Conservation (phyloP, 208 protist genomes). For the Trypanosoma cruzi region DNA sequence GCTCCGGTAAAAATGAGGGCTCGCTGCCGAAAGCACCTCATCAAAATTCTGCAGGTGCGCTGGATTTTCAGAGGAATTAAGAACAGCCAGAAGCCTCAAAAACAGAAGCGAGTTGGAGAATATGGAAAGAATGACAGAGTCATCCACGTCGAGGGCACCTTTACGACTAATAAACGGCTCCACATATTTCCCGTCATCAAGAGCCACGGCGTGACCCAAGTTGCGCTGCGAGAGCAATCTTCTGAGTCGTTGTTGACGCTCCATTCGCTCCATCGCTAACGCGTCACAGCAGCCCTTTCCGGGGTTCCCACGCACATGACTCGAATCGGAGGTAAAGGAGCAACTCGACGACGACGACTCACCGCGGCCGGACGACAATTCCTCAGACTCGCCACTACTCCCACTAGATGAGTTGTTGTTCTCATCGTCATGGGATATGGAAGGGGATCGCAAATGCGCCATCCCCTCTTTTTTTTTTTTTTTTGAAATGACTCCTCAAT, state of each 20-base stretch:
- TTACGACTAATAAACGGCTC: constrained; percentile 36
- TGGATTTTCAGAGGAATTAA: not conserved
- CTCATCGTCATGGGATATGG: constrained; percentile 7
- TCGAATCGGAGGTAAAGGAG: constrained; percentile 3
- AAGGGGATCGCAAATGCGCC: constrained; percentile 1
- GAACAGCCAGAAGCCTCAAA: constrained; percentile 25
- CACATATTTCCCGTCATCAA: constrained; percentile 29
- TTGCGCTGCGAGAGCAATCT: constrained; percentile 66
- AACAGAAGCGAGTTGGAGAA: constrained; percentile 65
- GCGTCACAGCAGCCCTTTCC: constrained; percentile 14
- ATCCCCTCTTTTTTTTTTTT: no score
- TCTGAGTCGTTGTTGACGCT: constrained; percentile 58
- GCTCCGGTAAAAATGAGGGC: constrained; percentile 31
- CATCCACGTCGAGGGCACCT: constrained; percentile 36
- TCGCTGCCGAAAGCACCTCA: constrained; percentile 17
- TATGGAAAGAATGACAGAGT: constrained; percentile 48
- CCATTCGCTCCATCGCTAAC: constrained; percentile 42
- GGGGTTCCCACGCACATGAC: not conserved
- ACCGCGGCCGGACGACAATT: not conserved
- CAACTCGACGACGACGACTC: constrained; percentile 13
- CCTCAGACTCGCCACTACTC: not conserved
- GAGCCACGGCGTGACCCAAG: constrained; percentile 33
- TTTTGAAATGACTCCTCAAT: not conserved
- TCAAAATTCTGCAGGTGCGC: constrained; percentile 29
- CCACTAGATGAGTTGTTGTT: constrained; percentile 5